Evolutionary conservation across 345 rosid species (phyloP), one percentile per base, ranked within the genome.

Genomic region (Anacardium occidentale): DNA sequence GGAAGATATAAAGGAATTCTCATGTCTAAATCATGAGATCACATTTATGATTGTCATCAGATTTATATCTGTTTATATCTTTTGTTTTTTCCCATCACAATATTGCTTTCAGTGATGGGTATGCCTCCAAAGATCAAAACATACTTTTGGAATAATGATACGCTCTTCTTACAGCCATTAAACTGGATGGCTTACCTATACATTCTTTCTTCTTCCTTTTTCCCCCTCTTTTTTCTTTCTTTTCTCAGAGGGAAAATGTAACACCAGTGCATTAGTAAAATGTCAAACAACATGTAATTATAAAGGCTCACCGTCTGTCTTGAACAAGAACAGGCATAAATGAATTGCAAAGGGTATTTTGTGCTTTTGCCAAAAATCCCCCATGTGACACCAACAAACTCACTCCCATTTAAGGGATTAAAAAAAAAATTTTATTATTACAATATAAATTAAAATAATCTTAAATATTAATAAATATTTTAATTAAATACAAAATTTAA

Each of bases 121-220:
- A 18, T 66, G 58, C 17, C 70, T 68, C 62, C 32, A 54, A 68
- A 53, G n/a, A 32, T 53, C 45, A 26, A 52, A 20, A 53, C 72
- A 54, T 37, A 2, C n/a, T 54, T 55, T 55, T 21, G 21, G 48
- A 11, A 21, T 54, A 32, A 51, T 51, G 58, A 66, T 51, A 26
- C 42, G n/a, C 8, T 37, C 42, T 44, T 17, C 32, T 20, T 24
- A 15, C 40, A 24, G 13, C 42, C 69, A 47, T 47, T 64, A 14
- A 64, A 47, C 70, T 66, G 47, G 25, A 66, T 22, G 25, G 53
- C 53, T 4, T 50, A 50, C 18, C 18, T 18, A 4, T 13, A 13
- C 7, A 13, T 15, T n/a, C 53, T 50, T 50, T 50, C 53, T 50
- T 50, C 17, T 50, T 14, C 15, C 12, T 47, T 47, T 26, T 17